phyloP scores from a whole-genome alignment of 2,329 filamentous ascomycete genomes.

The Trichophyton rubrum region DNA sequence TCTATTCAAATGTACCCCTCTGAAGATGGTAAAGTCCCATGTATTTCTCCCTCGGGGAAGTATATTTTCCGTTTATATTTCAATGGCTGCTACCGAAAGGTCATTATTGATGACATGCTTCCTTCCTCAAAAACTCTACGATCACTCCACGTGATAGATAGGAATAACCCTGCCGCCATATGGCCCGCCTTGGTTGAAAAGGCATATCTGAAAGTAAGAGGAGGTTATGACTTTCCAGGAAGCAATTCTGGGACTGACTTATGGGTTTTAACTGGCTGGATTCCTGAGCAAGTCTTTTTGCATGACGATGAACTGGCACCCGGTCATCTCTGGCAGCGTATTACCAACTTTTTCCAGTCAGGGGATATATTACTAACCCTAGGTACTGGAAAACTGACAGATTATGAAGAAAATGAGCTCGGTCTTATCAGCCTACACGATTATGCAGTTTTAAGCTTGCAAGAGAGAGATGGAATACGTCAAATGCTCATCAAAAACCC shows the following conservation, averaged over 20 bases:
- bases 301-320: conserved; percentile 73
- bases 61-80: conserved; percentile 91
- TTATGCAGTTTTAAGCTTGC: conserved; percentile 78
- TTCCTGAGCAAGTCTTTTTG: conserved; percentile 87
- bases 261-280: conserved; percentile 88
- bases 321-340: conserved; percentile 62
- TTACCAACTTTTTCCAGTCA: conserved; percentile 60
- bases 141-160: conserved; percentile 75
- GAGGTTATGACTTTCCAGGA: conserved; percentile 93
- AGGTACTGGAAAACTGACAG: conserved; percentile 72
- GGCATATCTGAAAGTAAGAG: conserved; percentile 86
- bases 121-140: conserved; percentile 62
- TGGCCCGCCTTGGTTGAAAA: conserved; percentile 95
- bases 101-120: conserved; percentile 78
- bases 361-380: conserved; percentile 80
- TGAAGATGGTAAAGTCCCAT: conserved; percentile 47
- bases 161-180: conserved; percentile 64
- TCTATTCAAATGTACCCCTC: conserved; percentile 64
- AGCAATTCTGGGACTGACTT: conserved; percentile 95
- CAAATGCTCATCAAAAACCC: conserved; percentile 86
- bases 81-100: conserved; percentile 80
- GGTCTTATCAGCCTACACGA: conserved; percentile 85
- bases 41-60: conserved; percentile 64
- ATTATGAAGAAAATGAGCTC: conserved; percentile 62
- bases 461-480: conserved; percentile 48